Conservation (phyloP, 495 filamentous ascomycete genomes). For the Penicillium robsamsonii region DNA sequence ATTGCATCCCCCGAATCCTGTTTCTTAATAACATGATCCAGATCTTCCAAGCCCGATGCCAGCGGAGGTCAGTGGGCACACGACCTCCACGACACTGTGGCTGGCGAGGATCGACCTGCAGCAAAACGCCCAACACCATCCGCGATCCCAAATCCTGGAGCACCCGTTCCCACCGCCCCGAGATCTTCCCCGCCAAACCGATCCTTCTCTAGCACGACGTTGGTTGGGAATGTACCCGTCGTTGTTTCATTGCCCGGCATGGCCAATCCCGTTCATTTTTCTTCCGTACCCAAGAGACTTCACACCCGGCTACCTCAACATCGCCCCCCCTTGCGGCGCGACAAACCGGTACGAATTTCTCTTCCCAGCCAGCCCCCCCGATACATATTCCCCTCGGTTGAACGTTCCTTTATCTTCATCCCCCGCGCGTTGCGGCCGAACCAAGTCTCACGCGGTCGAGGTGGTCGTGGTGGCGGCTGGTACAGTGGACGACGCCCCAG, state of each 20-base stretch:
- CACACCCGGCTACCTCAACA: conserved; percentile 94
- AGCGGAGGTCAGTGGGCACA: conserved; percentile 87
- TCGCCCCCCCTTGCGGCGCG: conserved; percentile 87
- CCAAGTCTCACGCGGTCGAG: conserved; percentile 69
- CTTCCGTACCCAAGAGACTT: conserved; percentile 72
- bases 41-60: conserved; percentile 69
- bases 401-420: conserved; percentile 97
- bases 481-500: conserved; percentile 71
- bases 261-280: conserved; percentile 65
- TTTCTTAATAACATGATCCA: conserved; percentile 42
- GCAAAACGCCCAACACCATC: conserved; percentile 22
- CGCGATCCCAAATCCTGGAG: conserved; percentile 25
- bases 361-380: conserved; percentile 72
- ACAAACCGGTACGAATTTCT: conserved; percentile 95
- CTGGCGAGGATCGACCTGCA: conserved; percentile 43
- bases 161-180: conserved; percentile 43
- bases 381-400: conserved; percentile 86
- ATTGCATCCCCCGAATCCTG: not conserved
- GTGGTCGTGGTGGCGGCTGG: conserved; percentile 67
- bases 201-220: conserved; percentile 62
- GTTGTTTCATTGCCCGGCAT: conserved; percentile 76
- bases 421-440: conserved; percentile 90
- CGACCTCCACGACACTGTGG: conserved; percentile 88
- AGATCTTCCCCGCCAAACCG: conserved; percentile 58
- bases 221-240: conserved; percentile 78